Evolutionary conservation across 2,329 filamentous ascomycete genomes (phyloP).

Genomic region (Ophiostoma australiae): DNA sequence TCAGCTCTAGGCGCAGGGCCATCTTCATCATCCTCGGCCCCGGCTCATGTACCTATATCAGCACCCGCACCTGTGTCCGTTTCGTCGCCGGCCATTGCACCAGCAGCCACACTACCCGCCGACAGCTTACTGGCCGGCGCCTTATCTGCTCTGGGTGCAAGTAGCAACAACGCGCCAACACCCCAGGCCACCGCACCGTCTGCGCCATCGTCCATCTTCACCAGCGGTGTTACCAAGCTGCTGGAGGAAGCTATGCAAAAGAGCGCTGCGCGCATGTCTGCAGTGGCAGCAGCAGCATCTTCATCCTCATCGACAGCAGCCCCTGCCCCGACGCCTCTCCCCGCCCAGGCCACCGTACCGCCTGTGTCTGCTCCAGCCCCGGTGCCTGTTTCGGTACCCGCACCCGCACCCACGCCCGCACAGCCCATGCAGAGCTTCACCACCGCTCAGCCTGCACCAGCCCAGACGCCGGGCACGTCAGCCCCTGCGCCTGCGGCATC

Average conservation of each 20-base stretch:
- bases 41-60: background rate
- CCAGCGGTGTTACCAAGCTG: slow-evolving; percentile 27
- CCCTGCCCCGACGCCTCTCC: background rate
- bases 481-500: background rate
- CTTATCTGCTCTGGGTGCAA: slow-evolving; percentile 1
- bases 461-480: background rate
- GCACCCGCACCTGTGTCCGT: background rate
- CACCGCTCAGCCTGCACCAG: background rate
- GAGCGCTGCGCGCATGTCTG: slow-evolving; percentile 17
- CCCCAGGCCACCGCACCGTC: background rate
- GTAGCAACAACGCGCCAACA: background rate
- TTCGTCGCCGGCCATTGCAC: background rate
- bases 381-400: background rate
- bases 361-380: background rate
- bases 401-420: background rate
- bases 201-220: background rate
- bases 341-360: background rate
- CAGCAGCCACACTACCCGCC: background rate
- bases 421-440: background rate
- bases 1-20: background rate
- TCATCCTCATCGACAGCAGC: background rate
- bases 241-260: slow-evolving; percentile 29
- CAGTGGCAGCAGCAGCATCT: slow-evolving; percentile 1
- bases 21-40: background rate
- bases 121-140: background rate